A percentile compares a stretch with the other conserved stretches of the same genome.
Conservation (phyloP, 2,329 filamentous ascomycete genomes). For the Fusarium falciforme region DNA sequence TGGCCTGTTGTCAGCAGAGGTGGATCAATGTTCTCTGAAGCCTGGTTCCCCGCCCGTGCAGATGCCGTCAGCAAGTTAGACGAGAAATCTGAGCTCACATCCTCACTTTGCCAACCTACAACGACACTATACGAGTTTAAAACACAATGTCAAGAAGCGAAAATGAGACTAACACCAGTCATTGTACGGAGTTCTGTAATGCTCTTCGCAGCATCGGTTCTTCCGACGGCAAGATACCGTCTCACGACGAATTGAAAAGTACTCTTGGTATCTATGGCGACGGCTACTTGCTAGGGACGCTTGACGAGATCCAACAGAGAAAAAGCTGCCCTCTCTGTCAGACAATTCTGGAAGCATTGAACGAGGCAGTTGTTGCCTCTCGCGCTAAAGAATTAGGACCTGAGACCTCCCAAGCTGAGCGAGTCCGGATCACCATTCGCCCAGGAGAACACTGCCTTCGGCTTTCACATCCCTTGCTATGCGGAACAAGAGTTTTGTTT, state of each 20-base stretch:
- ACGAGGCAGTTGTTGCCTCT: not conserved
- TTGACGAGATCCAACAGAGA: not conserved
- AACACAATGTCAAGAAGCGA: not conserved
- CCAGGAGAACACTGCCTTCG: not conserved
- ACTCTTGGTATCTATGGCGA: not conserved
- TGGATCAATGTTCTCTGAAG: not conserved
- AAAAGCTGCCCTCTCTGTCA: not conserved
- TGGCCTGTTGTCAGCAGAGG: not conserved
- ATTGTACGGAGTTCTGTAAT: slow-evolving; percentile 7
- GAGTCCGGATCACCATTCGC: not conserved
- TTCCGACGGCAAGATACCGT: not conserved
- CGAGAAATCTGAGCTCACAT: not conserved
- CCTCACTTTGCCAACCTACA: not conserved
- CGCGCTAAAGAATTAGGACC: fast-evolving
- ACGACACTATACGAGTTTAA: no score
- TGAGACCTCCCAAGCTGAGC: not conserved
- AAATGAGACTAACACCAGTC: fast-evolving
- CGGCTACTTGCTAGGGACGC: not conserved
- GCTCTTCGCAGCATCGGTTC: not conserved
- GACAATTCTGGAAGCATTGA: not conserved
- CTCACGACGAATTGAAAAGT: not conserved
- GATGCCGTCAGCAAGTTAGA: not conserved
- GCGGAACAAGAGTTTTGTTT: slow-evolving; percentile 9
- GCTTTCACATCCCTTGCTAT: not conserved
- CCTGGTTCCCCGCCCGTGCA: not conserved